Conservation (phyloP, 202 grass and related monocot genomes). For the Cymbopogon flexuosus region DNA sequence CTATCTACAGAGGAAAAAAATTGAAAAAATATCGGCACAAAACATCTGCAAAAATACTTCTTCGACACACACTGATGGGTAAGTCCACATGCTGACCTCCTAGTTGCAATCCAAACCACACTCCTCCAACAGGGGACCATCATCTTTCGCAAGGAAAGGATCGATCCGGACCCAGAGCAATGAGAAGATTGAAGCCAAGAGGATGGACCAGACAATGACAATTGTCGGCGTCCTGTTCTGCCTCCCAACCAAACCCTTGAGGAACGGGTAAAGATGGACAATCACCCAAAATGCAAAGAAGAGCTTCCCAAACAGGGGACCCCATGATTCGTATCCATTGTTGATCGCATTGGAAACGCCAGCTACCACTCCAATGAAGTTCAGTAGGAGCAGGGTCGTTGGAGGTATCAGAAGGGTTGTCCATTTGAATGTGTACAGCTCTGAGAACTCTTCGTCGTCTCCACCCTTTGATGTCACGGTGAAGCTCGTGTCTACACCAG, state of each 20-base stretch:
- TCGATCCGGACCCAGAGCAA: constrained; percentile 77
- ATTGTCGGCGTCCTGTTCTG: constrained; percentile 92
- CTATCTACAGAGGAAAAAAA: constrained; percentile 53
- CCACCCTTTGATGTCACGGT: constrained; percentile 80
- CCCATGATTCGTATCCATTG: constrained; percentile 90
- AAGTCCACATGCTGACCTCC: constrained; percentile 20
- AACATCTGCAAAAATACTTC: constrained; percentile 43
- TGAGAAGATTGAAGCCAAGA: constrained; percentile 80
- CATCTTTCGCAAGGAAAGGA: constrained; percentile 68
- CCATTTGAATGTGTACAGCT: constrained; percentile 91
- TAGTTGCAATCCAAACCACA: constrained; percentile 89
- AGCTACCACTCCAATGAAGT: constrained; percentile 84
- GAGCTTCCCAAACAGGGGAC: constrained; percentile 80
- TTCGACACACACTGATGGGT: background rate
- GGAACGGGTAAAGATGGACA: constrained; percentile 83
- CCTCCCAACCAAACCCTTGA: constrained; percentile 84
- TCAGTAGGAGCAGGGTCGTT: constrained; percentile 73
- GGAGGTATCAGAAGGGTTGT: constrained; percentile 79
- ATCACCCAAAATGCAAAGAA: constrained; percentile 96
- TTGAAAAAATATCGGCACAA: constrained; percentile 33
- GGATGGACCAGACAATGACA: constrained; percentile 91
- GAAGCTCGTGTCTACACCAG: constrained; percentile 79
- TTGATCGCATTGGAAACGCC: constrained; percentile 84
- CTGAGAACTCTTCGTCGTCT: constrained; percentile 78
- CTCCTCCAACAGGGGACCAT: constrained; percentile 72